Evolutionary conservation across 192 early-diverging fungal species (phyloP), one percentile per base, ranked within the genome.

Genomic region (Umbelopsis vinacea): DNA sequence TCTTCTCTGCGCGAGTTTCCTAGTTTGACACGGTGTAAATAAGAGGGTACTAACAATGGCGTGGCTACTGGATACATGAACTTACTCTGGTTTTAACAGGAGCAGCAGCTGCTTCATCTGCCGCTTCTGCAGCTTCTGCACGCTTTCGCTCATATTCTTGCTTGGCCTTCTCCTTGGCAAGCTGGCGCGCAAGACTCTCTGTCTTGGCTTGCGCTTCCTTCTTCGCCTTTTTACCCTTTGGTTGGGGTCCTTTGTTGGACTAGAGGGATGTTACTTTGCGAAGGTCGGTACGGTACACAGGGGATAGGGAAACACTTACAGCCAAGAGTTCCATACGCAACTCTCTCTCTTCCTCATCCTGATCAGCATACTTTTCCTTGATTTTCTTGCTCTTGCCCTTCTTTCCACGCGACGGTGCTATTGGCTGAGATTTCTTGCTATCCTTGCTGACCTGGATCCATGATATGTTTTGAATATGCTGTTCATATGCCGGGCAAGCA

Each of bases 341-440:
- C 71, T 91, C 83, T 29, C 90, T 86, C 67, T 99, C 97, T 54
- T 97, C 95, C 40, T 99, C 96, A 69, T 97, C 95, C 79, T 95
- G 93, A 77, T 98, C 96, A 5, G 85, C 92, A 79, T 99, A 99
- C 79, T 96, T 97, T 38, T 89, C 90, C 79, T 97, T 96, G 24
- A 94, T 87, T 82, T 97, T 98, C 85, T 93, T 93, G 37, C 89
- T 72, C 81, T 98, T 98, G 45, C 90, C 89, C 67, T 89, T 91
- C 73, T 96, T 94, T 24, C 97, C 97, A 48, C 97, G 94, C 14
- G 88, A 79, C 38, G 74, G 53, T 15, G 81, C 46, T 29, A 69
- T 38, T 48, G 67, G 54, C 35, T 38, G 45, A 4, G 72, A 70
- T 6, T 47, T 37, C n/a, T 63, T 35, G 43, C 38, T 77, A 7